Evolutionary conservation across 2,329 filamentous ascomycete genomes (phyloP).

Genomic region (Bipolaris victoriae): DNA sequence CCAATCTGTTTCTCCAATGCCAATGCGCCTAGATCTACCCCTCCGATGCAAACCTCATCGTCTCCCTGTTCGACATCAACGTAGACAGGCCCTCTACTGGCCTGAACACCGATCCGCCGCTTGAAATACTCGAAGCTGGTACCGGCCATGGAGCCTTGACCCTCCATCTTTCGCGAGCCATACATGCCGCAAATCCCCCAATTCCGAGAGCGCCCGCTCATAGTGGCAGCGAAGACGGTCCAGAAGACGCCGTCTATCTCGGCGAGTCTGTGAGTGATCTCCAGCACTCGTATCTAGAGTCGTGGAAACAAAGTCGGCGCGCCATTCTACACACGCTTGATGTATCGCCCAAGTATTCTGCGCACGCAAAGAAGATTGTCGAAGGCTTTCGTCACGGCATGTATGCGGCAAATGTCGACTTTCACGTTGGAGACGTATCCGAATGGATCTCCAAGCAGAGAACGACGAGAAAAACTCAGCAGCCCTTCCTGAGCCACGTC

Average conservation of each 20-base stretch:
- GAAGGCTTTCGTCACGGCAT: constrained; percentile 71
- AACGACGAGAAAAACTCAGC: constrained; percentile 30
- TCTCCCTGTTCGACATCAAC: constrained; percentile 77
- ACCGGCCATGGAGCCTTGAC: constrained; percentile 85
- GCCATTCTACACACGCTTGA: constrained; percentile 81
- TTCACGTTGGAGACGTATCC: constrained; percentile 71
- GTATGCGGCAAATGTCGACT: constrained; percentile 74
- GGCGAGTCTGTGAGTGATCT: constrained; percentile 44
- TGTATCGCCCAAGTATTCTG: constrained; percentile 65
- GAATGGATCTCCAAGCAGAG: constrained; percentile 65
- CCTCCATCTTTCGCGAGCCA: constrained; percentile 73
- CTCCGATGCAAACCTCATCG: constrained; percentile 75
- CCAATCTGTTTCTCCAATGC: background rate
- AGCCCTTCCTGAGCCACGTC: constrained; percentile 73
- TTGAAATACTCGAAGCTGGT: constrained; percentile 83
- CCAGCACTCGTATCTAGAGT: constrained; percentile 34
- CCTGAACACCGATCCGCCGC: constrained; percentile 48
- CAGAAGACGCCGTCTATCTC: constrained; percentile 39
- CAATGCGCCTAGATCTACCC: constrained; percentile 67
- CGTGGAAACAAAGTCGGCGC: constrained; percentile 57
- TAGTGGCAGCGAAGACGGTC: constrained; percentile 22
- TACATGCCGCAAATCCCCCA: constrained; percentile 73
- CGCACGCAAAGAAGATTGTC: constrained; percentile 69
- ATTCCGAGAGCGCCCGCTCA: constrained; percentile 47
- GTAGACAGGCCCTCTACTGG: constrained; percentile 51